These are phyloP conservation scores for Podaxis sp. DNA, from an alignment of 768 basidiomycete genomes.

Conservation along the genomic window DNA sequence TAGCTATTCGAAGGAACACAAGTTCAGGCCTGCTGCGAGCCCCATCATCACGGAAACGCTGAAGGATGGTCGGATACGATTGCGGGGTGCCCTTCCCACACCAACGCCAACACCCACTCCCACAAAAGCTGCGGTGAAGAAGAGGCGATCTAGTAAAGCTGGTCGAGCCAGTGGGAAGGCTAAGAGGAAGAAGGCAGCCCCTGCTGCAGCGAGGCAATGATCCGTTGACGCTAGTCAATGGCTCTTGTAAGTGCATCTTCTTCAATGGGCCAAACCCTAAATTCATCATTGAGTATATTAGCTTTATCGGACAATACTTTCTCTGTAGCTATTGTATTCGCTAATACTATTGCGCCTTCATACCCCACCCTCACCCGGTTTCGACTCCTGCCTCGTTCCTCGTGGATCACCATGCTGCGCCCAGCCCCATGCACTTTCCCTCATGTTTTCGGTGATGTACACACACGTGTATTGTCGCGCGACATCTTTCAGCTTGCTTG, in stretches of 20 bases:
- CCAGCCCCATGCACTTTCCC: not conserved
- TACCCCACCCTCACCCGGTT: not conserved
- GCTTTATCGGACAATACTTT: not conserved
- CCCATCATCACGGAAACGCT: constrained; percentile 23
- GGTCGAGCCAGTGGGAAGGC: constrained; percentile 8
- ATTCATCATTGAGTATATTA: not conserved
- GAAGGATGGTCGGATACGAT: constrained; percentile 19
- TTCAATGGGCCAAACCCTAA: not conserved
- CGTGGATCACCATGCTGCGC: not conserved
- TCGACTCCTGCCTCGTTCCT: not conserved
- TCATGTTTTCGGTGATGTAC: not conserved
- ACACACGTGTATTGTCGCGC: constrained; percentile 6
- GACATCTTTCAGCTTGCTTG: not conserved
- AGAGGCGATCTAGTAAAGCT: constrained; percentile 1
- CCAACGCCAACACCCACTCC: constrained; percentile 17
- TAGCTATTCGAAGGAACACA: constrained; percentile 24
- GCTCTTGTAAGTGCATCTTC: not conserved
- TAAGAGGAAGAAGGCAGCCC: constrained; percentile 7
- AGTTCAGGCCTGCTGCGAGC: constrained; percentile 22
- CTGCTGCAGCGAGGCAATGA: not conserved
- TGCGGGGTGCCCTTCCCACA: constrained; percentile 18
- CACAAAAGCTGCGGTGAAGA: constrained; percentile 9
- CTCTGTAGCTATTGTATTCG: not conserved
- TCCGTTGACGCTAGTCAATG: not conserved
- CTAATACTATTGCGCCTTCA: constrained; percentile 5